phyloP scores from a whole-genome alignment of 108 stramenopile genomes.

The Mayamaea pseudoterrestris region DNA sequence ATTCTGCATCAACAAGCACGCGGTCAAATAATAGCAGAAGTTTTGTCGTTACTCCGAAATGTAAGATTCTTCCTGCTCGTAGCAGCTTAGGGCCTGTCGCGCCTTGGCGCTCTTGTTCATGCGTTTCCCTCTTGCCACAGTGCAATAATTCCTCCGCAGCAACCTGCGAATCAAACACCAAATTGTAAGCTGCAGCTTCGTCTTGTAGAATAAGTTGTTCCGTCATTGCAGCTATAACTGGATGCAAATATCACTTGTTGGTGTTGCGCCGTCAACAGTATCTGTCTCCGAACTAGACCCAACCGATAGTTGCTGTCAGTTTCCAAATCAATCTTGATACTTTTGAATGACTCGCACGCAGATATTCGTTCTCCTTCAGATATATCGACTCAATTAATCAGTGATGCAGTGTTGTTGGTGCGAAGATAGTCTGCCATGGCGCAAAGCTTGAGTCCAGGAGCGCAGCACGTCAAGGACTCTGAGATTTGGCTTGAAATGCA shows the following conservation, averaged over 20 bases:
- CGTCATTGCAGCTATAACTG: slow-evolving; percentile 56
- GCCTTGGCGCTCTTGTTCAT: slow-evolving; percentile 78
- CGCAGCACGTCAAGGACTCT: slow-evolving; percentile 83
- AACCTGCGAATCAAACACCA: slow-evolving; percentile 61
- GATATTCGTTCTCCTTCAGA: slow-evolving; percentile 43
- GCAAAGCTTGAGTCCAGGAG: slow-evolving; percentile 80
- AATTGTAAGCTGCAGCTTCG: slow-evolving; percentile 15
- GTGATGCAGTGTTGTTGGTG: background rate
- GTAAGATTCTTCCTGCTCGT: slow-evolving; percentile 1
- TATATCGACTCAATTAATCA: slow-evolving; percentile 65
- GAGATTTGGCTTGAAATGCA: slow-evolving; percentile 4
- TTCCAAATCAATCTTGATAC: slow-evolving; percentile 46
- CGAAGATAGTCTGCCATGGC: slow-evolving; percentile 54
- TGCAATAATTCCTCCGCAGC: slow-evolving; percentile 31
- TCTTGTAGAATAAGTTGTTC: slow-evolving; percentile 72
- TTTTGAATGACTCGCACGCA: slow-evolving; percentile 66
- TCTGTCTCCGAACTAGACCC: background rate
- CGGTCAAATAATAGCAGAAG: slow-evolving; percentile 43
- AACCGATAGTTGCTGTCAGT: slow-evolving; percentile 7
- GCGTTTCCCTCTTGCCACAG: slow-evolving; percentile 59
- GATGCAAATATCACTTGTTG: slow-evolving; percentile 15
- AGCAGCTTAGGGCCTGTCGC: slow-evolving; percentile 54
- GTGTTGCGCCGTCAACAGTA: background rate
- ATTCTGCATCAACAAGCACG: slow-evolving; percentile 92
- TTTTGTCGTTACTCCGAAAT: background rate